Conservation (phyloP, 768 basidiomycete genomes). For the Pisolithus sp. region DNA sequence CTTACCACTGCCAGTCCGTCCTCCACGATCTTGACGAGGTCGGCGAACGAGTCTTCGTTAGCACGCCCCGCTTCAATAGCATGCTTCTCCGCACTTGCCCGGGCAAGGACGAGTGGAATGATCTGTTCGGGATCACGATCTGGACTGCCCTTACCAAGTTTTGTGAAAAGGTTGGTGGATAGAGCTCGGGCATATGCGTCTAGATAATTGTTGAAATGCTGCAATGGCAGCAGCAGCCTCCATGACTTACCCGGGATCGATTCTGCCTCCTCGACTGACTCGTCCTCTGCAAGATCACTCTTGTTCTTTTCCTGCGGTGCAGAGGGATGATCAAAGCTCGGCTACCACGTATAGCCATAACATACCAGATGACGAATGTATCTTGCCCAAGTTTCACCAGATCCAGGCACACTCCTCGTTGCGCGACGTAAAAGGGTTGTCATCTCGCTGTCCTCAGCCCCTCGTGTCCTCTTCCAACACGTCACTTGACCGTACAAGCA, state of each 20-base stretch:
- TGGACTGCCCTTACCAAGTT: slow-evolving; percentile 10
- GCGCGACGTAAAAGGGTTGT: slow-evolving; percentile 47
- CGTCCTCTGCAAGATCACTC: slow-evolving; percentile 12
- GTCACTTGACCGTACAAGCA: not conserved
- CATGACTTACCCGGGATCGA: slow-evolving; percentile 17
- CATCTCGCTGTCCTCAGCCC: slow-evolving; percentile 37
- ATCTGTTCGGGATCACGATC: slow-evolving; percentile 57
- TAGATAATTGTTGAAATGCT: slow-evolving; percentile 15
- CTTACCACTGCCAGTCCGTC: slow-evolving; percentile 58
- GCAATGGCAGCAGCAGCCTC: slow-evolving; percentile 1
- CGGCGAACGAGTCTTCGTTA: slow-evolving; percentile 48
- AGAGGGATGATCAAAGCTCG: not conserved
- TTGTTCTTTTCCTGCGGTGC: slow-evolving; percentile 16
- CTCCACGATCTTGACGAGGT: slow-evolving; percentile 52
- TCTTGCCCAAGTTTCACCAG: slow-evolving; percentile 72
- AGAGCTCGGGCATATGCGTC: slow-evolving; percentile 57
- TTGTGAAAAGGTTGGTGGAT: slow-evolving; percentile 45
- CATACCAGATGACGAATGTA: slow-evolving; percentile 68
- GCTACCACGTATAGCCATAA: not conserved
- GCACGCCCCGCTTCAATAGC: slow-evolving; percentile 40
- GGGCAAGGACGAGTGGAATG: slow-evolving; percentile 55
- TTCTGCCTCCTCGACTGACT: slow-evolving; percentile 16
- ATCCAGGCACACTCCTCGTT: slow-evolving; percentile 64
- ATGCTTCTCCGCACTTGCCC: slow-evolving; percentile 59
- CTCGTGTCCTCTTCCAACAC: slow-evolving; percentile 39